Base-by-base conservation (phyloP, 257 asterid genomes). In the Solanum chiquidenum region DNA sequence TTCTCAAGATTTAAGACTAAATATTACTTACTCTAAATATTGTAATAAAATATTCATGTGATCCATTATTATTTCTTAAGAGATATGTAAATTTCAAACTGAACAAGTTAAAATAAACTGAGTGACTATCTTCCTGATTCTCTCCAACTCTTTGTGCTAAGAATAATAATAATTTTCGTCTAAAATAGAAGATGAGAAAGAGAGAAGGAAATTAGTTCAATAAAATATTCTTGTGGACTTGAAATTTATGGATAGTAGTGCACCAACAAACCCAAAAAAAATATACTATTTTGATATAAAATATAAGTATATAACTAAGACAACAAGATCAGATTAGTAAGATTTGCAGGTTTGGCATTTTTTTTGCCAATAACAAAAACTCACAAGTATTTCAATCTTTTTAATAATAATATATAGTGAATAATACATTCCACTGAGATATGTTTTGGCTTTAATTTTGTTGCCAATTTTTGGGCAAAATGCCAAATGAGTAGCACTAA, bases 401-500 rank as follows among this genome's bases (percentile, higher is more conserved):
- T 49, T 49, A 49, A 49, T 49, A 49, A 49, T 49, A 14, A 34
- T 18, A 38, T 25, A 5, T n/a, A 10, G 1, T 37, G 44, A 42
- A 20, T 40, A 76, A 44, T 25, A 42, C 8, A 42, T 27, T 76
- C 38, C 64, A 44, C 25, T 44, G 37, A 42, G 35, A n/a, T 79
- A 79, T 42, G 25, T 27, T 40, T 12, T 79, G 64, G n/a, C 64
- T 42, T 76, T 38, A 76, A 9, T 40, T 42, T 42, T 79, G 64
- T 33, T 42, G 84, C 62, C 38, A 42, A 13, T 13, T 27, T 42
- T 44, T 25, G 62, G 37, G 84, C n/a, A n/a, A 77, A 77, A 77
- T 25, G 60, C 37, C 84, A 77, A 77, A 77, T 12, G 18, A 77
- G 35, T 76, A 23, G 83, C 60, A 76, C 35, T 76, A 76, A 76